phyloP scores from a whole-genome alignment of 2,329 filamentous ascomycete genomes.

The Helotiales sp. region DNA sequence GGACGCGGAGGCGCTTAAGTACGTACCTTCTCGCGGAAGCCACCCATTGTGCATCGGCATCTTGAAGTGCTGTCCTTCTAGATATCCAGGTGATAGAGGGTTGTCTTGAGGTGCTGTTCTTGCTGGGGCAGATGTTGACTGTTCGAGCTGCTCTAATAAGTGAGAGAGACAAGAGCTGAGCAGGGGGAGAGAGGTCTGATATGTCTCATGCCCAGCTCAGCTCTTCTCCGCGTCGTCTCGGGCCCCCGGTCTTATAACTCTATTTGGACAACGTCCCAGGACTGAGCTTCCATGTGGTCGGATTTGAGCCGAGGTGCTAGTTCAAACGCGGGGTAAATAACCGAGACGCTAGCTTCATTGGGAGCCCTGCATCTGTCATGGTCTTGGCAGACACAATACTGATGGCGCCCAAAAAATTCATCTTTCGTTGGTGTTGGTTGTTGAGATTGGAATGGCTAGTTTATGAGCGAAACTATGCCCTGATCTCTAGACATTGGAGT shows the following conservation, averaged over 20 bases:
- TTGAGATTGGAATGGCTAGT: too few species aligned
- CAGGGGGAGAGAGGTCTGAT: background rate
- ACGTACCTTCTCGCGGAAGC: conserved; percentile 59
- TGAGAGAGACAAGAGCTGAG: background rate
- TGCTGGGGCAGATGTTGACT: background rate
- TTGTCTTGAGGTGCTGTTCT: background rate
- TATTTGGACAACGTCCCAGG: background rate
- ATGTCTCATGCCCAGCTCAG: conserved; percentile 2
- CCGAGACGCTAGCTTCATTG: background rate
- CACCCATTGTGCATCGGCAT: conserved; percentile 58
- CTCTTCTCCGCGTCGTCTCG: conserved; percentile 3
- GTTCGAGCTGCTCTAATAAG: background rate
- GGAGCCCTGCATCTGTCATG: too few species aligned
- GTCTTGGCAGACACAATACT: too few species aligned
- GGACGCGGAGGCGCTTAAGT: background rate
- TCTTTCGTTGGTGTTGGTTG: too few species aligned
- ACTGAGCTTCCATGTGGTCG: conserved; percentile 17
- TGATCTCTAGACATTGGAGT: too few species aligned
- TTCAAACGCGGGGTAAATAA: conserved; percentile 18
- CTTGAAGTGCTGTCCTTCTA: conserved; percentile 5
- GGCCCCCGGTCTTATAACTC: background rate
- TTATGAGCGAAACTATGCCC: too few species aligned
- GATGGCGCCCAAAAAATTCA: too few species aligned
- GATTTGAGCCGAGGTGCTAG: conserved; percentile 19
- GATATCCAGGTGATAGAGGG: background rate